phyloP scores from a whole-genome alignment of 768 basidiomycete species.

The Fibroporia radiculosa region DNA sequence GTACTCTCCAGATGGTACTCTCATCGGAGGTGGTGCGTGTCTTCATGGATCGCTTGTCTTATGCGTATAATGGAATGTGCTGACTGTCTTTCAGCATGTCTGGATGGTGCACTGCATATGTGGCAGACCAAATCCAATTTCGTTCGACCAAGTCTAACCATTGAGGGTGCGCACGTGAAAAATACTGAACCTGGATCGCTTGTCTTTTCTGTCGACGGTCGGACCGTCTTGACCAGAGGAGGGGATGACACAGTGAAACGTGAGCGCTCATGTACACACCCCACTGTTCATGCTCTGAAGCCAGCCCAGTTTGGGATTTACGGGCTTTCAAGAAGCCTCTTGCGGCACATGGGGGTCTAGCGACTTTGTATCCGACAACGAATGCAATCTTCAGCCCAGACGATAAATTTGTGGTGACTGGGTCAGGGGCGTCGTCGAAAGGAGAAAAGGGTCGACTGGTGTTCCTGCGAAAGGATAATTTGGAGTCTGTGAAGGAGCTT shows the following conservation, averaged over 20 bases:
- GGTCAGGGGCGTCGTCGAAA: slow-evolving; percentile 60
- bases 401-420: slow-evolving; percentile 83
- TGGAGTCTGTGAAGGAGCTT: slow-evolving; percentile 62
- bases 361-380: slow-evolving; percentile 83
- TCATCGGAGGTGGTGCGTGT: slow-evolving; percentile 78
- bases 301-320: slow-evolving; percentile 80
- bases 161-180: slow-evolving; percentile 84
- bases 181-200: slow-evolving; percentile 82
- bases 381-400: slow-evolving; percentile 96
- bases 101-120: slow-evolving; percentile 89
- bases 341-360: slow-evolving; percentile 50
- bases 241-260: slow-evolving; percentile 95
- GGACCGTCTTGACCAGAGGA: slow-evolving; percentile 79
- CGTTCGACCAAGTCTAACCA: slow-evolving; percentile 78
- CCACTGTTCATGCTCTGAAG: slow-evolving; percentile 2
- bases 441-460: slow-evolving; percentile 65
- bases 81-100: slow-evolving; percentile 49
- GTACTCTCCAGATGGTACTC: slow-evolving; percentile 84
- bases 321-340: slow-evolving; percentile 88
- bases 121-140: slow-evolving; percentile 94
- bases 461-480: slow-evolving; percentile 61
- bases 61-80: slow-evolving; percentile 2
- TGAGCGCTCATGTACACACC: slow-evolving; percentile 34
- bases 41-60: not conserved
- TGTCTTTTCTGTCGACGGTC: slow-evolving; percentile 83